A percentile compares a stretch with the other conserved stretches of the same genome.
These are phyloP conservation scores for Trametes villosa DNA, from an alignment of 768 basidiomycete genomes.

Conservation along the genomic window DNA sequence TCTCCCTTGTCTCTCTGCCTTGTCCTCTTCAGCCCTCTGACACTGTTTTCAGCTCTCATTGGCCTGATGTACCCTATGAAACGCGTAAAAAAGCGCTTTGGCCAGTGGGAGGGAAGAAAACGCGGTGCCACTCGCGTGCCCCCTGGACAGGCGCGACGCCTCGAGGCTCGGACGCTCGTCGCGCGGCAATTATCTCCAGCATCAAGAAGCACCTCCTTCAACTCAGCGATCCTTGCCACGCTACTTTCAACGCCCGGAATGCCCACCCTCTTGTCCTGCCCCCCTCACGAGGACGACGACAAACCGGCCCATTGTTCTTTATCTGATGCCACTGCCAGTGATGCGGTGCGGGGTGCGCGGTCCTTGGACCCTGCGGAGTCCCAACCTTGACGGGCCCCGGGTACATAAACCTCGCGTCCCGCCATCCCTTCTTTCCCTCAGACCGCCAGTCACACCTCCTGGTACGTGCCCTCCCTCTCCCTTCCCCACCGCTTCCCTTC, in stretches of 20 bases:
- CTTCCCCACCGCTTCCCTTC: neutral
- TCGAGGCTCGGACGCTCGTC: neutral
- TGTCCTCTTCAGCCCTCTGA: neutral
- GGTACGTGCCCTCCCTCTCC: conserved; percentile 1
- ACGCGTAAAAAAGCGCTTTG: too few species aligned
- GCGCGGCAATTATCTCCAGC: neutral
- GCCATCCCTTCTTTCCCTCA: neutral
- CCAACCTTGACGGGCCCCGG: conserved; percentile 3
- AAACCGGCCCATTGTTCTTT: conserved; percentile 9
- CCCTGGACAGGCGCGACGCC: too few species aligned
- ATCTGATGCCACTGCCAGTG: conserved; percentile 15
- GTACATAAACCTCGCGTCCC: neutral
- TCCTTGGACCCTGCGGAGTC: conserved; percentile 10
- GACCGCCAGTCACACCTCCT: neutral
- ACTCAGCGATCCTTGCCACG: neutral
- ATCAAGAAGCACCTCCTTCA: neutral
- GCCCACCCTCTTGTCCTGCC: neutral
- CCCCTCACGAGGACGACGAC: neutral
- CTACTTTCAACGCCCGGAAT: neutral
- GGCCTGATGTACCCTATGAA: too few species aligned
- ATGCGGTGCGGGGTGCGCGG: neutral
- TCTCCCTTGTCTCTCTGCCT: neutral
- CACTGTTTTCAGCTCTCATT: too few species aligned
- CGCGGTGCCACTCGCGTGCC: neutral
- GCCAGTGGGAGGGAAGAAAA: too few species aligned